A percentile compares a stretch with the other conserved stretches of the same genome.
phyloP scores from a whole-genome alignment of 2,329 filamentous ascomycete genomes.

The Exserohilum turcica region DNA sequence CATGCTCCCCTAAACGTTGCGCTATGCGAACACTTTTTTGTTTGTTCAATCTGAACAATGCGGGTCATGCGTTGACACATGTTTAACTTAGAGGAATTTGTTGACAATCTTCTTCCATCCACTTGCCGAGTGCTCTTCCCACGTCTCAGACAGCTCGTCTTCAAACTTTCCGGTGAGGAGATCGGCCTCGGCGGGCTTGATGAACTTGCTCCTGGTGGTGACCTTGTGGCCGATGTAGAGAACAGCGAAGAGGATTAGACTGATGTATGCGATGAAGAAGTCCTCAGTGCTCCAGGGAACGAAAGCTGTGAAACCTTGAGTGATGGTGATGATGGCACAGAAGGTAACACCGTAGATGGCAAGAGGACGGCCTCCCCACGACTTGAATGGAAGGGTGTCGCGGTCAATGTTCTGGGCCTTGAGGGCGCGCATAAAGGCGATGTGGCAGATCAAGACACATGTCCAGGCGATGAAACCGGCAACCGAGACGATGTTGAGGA shows the following conservation, averaged over 20 bases:
- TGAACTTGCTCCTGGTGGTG: constrained; percentile 44
- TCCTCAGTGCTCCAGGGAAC: constrained; percentile 45
- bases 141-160: constrained; percentile 36
- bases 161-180: constrained; percentile 49
- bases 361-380: constrained; percentile 41
- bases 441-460: constrained; percentile 48
- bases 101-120: constrained; percentile 40
- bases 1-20: constrained; percentile 16
- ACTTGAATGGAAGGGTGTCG: constrained; percentile 47
- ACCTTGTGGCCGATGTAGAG: constrained; percentile 67
- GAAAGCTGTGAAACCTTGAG: constrained; percentile 50
- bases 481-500: constrained; percentile 48
- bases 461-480: constrained; percentile 50
- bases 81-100: constrained; percentile 24
- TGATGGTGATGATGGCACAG: constrained; percentile 49
- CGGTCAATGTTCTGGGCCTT: constrained; percentile 46
- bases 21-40: constrained; percentile 25
- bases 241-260: constrained; percentile 47
- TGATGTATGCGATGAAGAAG: constrained; percentile 50
- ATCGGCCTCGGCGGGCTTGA: constrained; percentile 51
- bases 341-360: constrained; percentile 48
- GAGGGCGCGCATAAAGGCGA: constrained; percentile 47
- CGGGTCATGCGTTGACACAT: background rate
- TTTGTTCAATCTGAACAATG: constrained; percentile 1
- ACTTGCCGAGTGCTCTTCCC: constrained; percentile 42